Percentiles rank a stretch among this genome's conserved stretches.
These are phyloP conservation scores for Barbatosphaeria neglecta DNA, from an alignment of 495 filamentous ascomycete species.

Conservation along the genomic window DNA sequence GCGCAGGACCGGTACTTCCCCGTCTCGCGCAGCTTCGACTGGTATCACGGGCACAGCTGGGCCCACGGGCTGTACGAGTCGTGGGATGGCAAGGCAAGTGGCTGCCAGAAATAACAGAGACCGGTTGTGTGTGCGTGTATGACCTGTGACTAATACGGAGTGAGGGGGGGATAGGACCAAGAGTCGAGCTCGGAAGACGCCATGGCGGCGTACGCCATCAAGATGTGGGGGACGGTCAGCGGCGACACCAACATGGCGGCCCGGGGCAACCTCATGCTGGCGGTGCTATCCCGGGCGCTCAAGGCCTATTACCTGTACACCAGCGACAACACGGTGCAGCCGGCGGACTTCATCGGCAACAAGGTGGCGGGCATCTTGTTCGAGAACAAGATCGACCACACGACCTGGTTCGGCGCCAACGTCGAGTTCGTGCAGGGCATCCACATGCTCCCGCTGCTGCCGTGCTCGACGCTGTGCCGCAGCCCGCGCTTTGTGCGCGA, in stretches of 20 bases:
- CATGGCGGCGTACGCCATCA: constrained; percentile 77
- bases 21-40: constrained; percentile 79
- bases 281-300: constrained; percentile 57
- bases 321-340: constrained; percentile 61
- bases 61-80: constrained; percentile 89
- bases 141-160: constrained; percentile 4
- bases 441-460: constrained; percentile 87
- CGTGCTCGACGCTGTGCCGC: constrained; percentile 57
- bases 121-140: too few relatives aligned
- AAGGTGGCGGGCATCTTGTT: constrained; percentile 89
- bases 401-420: constrained; percentile 80
- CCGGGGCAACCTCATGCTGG: constrained; percentile 69
- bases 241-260: constrained; percentile 75
- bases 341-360: constrained; percentile 65
- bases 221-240: constrained; percentile 80
- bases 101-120: background rate
- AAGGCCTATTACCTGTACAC: constrained; percentile 73
- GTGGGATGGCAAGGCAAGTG: constrained; percentile 61
- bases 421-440: constrained; percentile 86
- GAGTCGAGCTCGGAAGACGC: constrained; percentile 88
- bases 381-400: constrained; percentile 94
- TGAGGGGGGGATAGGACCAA: constrained; percentile 41
- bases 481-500: constrained; percentile 58
- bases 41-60: constrained; percentile 93
- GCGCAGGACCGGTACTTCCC: constrained; percentile 66